Conservation (phyloP, 148 eudicot species). For the Linanthus parryae region DNA sequence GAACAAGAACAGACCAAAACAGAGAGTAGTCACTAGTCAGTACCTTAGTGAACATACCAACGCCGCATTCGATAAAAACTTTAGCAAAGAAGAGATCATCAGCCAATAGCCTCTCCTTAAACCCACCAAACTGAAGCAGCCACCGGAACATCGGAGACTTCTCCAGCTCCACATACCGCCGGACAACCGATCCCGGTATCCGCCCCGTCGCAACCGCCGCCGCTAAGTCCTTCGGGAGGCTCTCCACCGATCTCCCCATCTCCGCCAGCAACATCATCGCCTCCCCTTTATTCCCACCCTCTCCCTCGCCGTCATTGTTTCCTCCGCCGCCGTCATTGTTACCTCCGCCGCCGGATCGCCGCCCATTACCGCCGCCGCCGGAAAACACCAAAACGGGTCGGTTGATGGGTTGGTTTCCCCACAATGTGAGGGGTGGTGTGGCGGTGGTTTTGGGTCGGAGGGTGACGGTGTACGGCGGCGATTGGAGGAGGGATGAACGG, state of each 20-base stretch:
- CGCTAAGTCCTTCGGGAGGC: conserved; percentile 74
- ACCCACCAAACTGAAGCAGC: conserved; percentile 78
- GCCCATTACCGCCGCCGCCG: conserved; percentile 6
- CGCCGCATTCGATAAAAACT: conserved; percentile 80
- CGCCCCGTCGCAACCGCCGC: conserved; percentile 58
- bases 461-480: background rate
- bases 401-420: background rate
- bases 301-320: conserved; percentile 9
- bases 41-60: conserved; percentile 82
- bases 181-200: conserved; percentile 53
- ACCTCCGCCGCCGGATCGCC: conserved; percentile 30
- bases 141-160: conserved; percentile 50
- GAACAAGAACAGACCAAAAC: background rate
- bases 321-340: conserved; percentile 13
- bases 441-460: conserved; percentile 11
- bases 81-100: conserved; percentile 89
- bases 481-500: conserved; percentile 8
- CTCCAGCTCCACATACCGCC: conserved; percentile 54
- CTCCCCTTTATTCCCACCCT: conserved; percentile 36
- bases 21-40: background rate
- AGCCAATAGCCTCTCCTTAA: conserved; percentile 77
- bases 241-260: conserved; percentile 55
- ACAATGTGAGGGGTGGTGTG: background rate
- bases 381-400: conserved; percentile 8
- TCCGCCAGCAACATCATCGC: conserved; percentile 60